Evolutionary conservation across 2,329 filamentous ascomycete species (phyloP), one percentile per base, ranked within the genome.

Genomic region (Phaeophleospora eucalypticola): DNA sequence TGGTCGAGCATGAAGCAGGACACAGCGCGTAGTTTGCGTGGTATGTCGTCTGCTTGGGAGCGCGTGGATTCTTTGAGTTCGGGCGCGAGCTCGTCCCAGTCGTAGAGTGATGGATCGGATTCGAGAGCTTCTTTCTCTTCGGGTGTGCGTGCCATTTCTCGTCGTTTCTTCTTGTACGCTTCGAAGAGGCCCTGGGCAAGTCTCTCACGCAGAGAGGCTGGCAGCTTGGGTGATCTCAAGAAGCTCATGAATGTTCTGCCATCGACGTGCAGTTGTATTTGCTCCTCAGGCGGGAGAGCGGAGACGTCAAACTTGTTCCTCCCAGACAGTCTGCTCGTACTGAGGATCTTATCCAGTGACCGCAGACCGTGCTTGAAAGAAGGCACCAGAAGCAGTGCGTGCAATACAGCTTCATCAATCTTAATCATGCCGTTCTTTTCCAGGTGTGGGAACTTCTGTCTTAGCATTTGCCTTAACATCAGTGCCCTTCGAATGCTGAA

Each of bases 21-120:
- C 10, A 64, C 58, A 2, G 63, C 60, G 12, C 63, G 63, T 19
- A 67, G 59, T 43, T 66, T 67, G 18, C 62, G 53, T 4, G 63
- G 63, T 9, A 67, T 67, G 41, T 66, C 63, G 41, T 67, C 64
- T 10, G 64, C 64, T 46, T 67, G 64, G 4, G 60, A 46, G 21
- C 64, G 59, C 1, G 63, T 67, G 3, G 60, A 63, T 41, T 67
- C 64, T 34, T 64, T 65, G 33, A 65, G 52, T 36, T 65, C 62
- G 19, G 57, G 56, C 0, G 60, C 49, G 14, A 67, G 57, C 21
- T 65, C 61, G 34, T 64, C 63, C 64, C 64, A 67, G 41, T 66
- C 63, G 34, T 58, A 59, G 56, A 65, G 60, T 18, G 55, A 58
- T 14, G 56, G 59, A 42, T 66, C 64, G 9, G 50, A 48, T 20